Evolutionary conservation across 2,329 filamentous ascomycete species (phyloP).

Genomic region (Colletotrichum kahawae): DNA sequence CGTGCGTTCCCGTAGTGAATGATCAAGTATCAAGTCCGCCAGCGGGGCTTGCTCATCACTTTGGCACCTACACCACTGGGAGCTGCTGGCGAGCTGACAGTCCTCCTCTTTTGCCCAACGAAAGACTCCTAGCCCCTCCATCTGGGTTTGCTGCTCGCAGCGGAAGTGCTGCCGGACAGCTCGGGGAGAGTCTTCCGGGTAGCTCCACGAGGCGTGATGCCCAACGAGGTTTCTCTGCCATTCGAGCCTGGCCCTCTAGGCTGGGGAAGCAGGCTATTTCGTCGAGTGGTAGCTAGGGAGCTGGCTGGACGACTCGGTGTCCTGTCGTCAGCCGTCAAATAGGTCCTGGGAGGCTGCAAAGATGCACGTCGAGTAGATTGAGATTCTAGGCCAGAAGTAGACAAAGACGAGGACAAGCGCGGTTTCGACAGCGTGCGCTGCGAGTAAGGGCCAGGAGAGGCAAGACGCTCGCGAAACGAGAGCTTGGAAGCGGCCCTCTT

Average conservation of each 20-base stretch:
- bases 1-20: neutral
- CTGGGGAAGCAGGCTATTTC: constrained; percentile 60
- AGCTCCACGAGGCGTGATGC: constrained; percentile 49
- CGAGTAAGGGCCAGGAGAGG: constrained; percentile 52
- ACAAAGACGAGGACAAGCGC: constrained; percentile 46
- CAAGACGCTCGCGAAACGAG: constrained; percentile 59
- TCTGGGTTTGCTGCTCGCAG: constrained; percentile 47
- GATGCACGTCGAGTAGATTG: constrained; percentile 54
- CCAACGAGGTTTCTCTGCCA: constrained; percentile 52
- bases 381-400: constrained; percentile 42
- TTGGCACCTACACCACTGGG: neutral
- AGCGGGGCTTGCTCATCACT: constrained; percentile 10
- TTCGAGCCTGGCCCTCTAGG: constrained; percentile 40
- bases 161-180: constrained; percentile 29
- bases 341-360: constrained; percentile 51
- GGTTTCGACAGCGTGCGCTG: constrained; percentile 52
- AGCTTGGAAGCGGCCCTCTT: constrained; percentile 49
- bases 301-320: constrained; percentile 55
- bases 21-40: constrained; percentile 9
- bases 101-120: neutral
- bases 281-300: constrained; percentile 57
- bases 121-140: constrained; percentile 47
- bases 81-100: neutral
- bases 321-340: constrained; percentile 32
- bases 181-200: constrained; percentile 43